Conservation (phyloP, 768 basidiomycete genomes). For the Suillus lakei region DNA sequence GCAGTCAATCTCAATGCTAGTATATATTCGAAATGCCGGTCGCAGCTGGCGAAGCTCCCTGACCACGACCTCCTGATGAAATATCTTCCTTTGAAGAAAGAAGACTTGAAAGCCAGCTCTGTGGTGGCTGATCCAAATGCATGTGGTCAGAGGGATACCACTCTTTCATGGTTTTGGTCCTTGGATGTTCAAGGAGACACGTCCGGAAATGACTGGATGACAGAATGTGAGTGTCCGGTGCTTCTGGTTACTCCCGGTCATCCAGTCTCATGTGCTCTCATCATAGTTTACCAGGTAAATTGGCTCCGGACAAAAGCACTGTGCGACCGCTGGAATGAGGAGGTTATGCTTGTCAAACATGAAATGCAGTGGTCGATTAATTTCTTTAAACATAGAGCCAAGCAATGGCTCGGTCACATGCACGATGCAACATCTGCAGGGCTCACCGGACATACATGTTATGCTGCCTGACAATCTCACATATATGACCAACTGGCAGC, state of each 20-base stretch:
- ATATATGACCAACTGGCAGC: not conserved
- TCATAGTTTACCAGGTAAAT: constrained; percentile 11
- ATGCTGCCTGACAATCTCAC: not conserved
- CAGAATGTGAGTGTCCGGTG: constrained; percentile 10
- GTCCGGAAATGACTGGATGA: constrained; percentile 11
- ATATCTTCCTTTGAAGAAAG: constrained; percentile 4
- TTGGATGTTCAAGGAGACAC: constrained; percentile 10
- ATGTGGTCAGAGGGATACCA: constrained; percentile 1
- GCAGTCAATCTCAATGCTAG: constrained; percentile 4
- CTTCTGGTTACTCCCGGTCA: not conserved
- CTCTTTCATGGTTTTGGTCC: constrained; percentile 17
- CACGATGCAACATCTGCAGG: not conserved
- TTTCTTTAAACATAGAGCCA: not conserved
- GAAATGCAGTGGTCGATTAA: constrained; percentile 2
- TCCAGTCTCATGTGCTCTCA: not conserved
- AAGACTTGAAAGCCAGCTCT: constrained; percentile 10
- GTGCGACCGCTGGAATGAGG: constrained; percentile 9
- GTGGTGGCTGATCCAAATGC: constrained; percentile 12
- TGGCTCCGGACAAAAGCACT: constrained; percentile 14
- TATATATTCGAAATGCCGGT: constrained; percentile 2
- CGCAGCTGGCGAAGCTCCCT: not conserved
- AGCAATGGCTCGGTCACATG: not conserved
- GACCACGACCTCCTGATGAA: not conserved
- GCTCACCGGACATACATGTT: not conserved
- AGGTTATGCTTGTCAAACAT: constrained; percentile 1